Evolutionary conservation across 2,329 filamentous ascomycete species (phyloP).

Genomic region (Lachnellula willkommii): DNA sequence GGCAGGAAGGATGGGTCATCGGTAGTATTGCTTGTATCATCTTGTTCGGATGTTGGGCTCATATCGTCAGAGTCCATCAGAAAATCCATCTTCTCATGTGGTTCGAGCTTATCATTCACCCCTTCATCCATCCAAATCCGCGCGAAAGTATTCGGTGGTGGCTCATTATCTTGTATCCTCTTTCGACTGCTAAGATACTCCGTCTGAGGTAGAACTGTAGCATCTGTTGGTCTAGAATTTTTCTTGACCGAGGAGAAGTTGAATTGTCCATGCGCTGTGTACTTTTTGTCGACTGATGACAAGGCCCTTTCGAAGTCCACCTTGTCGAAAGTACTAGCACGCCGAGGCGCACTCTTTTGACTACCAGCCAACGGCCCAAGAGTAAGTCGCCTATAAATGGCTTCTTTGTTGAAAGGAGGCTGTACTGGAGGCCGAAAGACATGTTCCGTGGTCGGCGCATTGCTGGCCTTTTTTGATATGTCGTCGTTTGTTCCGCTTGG

Average conservation of each 20-base stretch:
- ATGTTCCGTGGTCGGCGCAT: not conserved
- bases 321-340: slow-evolving; percentile 26
- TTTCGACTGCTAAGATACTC: slow-evolving; percentile 22
- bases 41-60: slow-evolving; percentile 51
- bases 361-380: slow-evolving; percentile 2
- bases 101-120: slow-evolving; percentile 5
- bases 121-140: slow-evolving; percentile 41
- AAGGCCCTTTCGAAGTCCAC: slow-evolving; percentile 29
- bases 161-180: slow-evolving; percentile 13
- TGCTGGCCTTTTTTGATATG: not conserved
- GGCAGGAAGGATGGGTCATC: slow-evolving; percentile 47
- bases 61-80: slow-evolving; percentile 27
- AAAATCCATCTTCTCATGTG: slow-evolving; percentile 20
- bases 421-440: not conserved
- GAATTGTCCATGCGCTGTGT: slow-evolving; percentile 27
- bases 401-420: slow-evolving; percentile 27
- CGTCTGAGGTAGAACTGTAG: slow-evolving; percentile 23
- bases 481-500: not conserved
- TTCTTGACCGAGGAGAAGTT: slow-evolving; percentile 16
- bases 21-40: slow-evolving; percentile 47
- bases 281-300: slow-evolving; percentile 29
- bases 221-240: not conserved
- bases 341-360: slow-evolving; percentile 6
- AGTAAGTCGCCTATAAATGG: slow-evolving; percentile 24
- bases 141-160: slow-evolving; percentile 29